These are phyloP conservation scores for Lycium ferocissimum DNA, from an alignment of 257 asterid species.

Conservation along the genomic window DNA sequence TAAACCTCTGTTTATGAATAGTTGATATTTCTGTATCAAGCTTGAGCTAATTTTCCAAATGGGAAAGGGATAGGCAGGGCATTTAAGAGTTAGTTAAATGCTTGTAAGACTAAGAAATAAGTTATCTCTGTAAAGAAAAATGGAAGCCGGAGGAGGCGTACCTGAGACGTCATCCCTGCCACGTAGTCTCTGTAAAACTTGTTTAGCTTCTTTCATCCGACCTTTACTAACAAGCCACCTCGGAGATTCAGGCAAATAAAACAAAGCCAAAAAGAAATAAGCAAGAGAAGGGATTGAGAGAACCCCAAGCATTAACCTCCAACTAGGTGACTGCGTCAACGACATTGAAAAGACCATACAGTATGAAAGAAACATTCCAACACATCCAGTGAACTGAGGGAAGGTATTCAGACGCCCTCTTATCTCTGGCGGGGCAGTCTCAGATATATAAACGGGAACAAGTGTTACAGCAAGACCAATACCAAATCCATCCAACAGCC, in stretches of 20 bases:
- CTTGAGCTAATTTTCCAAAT: background rate
- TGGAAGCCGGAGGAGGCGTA: constrained; percentile 32
- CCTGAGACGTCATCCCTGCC: constrained; percentile 93
- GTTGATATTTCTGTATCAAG: background rate
- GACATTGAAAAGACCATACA: constrained; percentile 97
- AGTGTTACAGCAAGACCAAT: constrained; percentile 92
- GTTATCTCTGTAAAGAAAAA: background rate
- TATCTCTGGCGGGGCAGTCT: constrained; percentile 95
- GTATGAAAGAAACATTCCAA: constrained; percentile 87
- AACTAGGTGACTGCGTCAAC: constrained; percentile 68
- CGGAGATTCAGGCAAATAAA: constrained; percentile 93
- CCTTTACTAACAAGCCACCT: constrained; percentile 98
- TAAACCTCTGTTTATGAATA: background rate
- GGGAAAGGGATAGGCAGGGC: background rate
- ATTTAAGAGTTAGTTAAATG: constrained; percentile 2
- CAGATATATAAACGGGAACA: constrained; percentile 90
- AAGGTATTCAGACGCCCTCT: constrained; percentile 81
- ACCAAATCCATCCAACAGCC: constrained; percentile 94
- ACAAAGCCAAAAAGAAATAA: constrained; percentile 63
- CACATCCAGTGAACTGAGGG: constrained; percentile 91
- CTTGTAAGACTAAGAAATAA: background rate
- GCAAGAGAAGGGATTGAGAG: constrained; percentile 78
- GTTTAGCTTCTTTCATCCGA: constrained; percentile 78
- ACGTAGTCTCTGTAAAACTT: constrained; percentile 74
- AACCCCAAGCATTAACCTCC: constrained; percentile 97